Percentiles rank a stretch among this genome's conserved stretches.
Conservation (phyloP, 192 early-diverging fungal genomes). For the Entomortierella beljakovae region DNA sequence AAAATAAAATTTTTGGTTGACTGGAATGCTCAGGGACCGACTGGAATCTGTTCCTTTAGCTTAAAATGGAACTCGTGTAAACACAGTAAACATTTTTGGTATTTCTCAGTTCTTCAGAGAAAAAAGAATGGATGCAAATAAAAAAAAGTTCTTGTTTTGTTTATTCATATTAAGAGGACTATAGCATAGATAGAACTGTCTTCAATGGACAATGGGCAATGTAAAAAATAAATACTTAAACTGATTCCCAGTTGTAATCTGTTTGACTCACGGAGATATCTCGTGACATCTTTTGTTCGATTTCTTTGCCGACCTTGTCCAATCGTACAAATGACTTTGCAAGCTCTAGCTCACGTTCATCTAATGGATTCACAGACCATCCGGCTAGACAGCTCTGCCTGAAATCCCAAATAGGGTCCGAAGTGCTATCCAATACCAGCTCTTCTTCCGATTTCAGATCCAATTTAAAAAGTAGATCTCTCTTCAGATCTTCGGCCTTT, state of each 20-base stretch:
- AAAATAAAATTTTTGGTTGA: neutral
- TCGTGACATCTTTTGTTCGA: neutral
- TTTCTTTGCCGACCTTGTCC: slow-evolving; percentile 24
- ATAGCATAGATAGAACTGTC: no score
- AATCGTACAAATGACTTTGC: slow-evolving; percentile 17
- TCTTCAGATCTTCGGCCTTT: slow-evolving; percentile 17
- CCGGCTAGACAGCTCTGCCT: slow-evolving; percentile 32
- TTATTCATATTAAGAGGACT: no score
- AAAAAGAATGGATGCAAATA: no score
- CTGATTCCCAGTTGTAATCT: slow-evolving; percentile 26
- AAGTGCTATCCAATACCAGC: slow-evolving; percentile 3
- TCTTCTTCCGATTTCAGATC: slow-evolving; percentile 13
- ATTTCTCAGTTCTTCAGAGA: no score
- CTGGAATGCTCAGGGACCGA: neutral
- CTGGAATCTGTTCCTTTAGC: no score
- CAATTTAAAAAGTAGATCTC: slow-evolving; percentile 17
- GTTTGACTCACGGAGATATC: slow-evolving; percentile 13
- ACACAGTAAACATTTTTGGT: no score
- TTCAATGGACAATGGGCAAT: no score
- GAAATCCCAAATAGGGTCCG: slow-evolving; percentile 38
- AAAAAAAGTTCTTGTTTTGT: no score
- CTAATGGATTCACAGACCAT: neutral
- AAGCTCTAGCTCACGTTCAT: slow-evolving; percentile 11
- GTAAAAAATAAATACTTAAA: no score
- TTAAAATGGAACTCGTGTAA: no score